Evolutionary conservation across 2,329 filamentous ascomycete genomes (phyloP).

Genomic region (Colletotrichum sp.): DNA sequence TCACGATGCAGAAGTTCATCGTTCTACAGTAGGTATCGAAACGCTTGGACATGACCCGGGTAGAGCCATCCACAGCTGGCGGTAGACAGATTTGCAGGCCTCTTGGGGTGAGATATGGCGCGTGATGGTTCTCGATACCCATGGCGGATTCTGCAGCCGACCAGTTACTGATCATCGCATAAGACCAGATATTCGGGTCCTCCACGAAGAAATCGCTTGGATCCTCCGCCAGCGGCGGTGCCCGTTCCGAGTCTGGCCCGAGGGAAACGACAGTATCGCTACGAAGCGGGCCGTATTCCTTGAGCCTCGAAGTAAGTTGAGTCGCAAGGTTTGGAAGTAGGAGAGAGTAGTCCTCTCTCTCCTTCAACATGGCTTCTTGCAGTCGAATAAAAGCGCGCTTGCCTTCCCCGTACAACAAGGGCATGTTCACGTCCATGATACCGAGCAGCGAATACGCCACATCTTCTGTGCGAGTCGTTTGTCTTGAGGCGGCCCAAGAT

Average conservation of each 20-base stretch:
- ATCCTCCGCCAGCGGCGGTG: not conserved
- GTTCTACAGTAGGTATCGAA: not conserved
- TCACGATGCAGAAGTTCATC: not conserved
- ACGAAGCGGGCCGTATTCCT: not conserved
- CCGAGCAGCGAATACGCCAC: slow-evolving; percentile 31
- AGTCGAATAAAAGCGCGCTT: slow-evolving; percentile 26
- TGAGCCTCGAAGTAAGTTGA: not conserved
- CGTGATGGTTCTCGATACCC: not conserved
- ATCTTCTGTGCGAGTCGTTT: slow-evolving; percentile 27
- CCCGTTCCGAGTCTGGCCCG: not conserved
- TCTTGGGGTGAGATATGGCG: not conserved
- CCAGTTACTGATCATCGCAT: not conserved
- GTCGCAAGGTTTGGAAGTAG: not conserved
- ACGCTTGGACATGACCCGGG: not conserved
- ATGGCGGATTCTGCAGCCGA: not conserved
- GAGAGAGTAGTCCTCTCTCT: not conserved
- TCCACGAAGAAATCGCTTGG: not conserved
- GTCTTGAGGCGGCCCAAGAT: slow-evolving; percentile 29
- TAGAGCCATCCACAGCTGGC: not conserved
- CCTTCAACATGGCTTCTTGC: slow-evolving; percentile 1
- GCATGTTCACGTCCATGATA: slow-evolving; percentile 31
- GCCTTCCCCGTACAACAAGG: slow-evolving; percentile 30
- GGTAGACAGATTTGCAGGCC: not conserved
- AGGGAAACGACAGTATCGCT: not conserved
- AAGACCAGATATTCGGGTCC: not conserved